Evolutionary conservation across 257 asterid species (phyloP), one percentile per base, ranked within the genome.

Genomic region (Solanum medicagineum): DNA sequence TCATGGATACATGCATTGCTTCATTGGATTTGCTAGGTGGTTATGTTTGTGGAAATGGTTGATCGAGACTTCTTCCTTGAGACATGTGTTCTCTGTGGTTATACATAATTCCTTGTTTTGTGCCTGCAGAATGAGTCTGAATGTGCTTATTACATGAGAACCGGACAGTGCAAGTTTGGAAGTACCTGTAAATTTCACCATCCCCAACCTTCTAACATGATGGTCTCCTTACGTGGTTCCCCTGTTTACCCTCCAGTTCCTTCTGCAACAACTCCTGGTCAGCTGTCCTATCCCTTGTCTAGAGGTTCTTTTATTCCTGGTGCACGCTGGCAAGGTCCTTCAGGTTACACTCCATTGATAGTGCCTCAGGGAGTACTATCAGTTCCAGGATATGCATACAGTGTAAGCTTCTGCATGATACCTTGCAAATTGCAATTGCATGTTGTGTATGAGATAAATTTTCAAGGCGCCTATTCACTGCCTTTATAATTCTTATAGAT

Each of bases 151-250:
- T 97, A 94, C 84, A 89, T 97, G 93, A 93, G 94, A 90, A 95
- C 94, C 62, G 99, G 99, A 53, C 92, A 90, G 81, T 97, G 99
- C 94, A 95, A 97, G 90, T 97, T 93, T 88, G 99, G 98, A 86
- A 90, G 92, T 92, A 94, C 98, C 85, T 97, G 99, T 89, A 95
- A 95, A 90, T 97, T 91, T 90, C 92, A 97, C 90, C 99, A 97
- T 88, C 98, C 99, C 80, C 98, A 93, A 89, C 99, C 98, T 81
- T 93, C 98, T 80, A 93, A 91, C 89, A 91, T 90, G 95, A 94
- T 94, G 99, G 97, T 95, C 86, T 84, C 99, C 82, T 82, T 95
- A 84, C 95, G 95, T 47, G 97, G 98, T 65, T 95, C 99, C 90
- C 92, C 98, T 87, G 94, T 92, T 81, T 95, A 97, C 93, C 97